Evolutionary conservation across 495 filamentous ascomycete genomes (phyloP).

Genomic region (Hypoxylon lienhwacheense): DNA sequence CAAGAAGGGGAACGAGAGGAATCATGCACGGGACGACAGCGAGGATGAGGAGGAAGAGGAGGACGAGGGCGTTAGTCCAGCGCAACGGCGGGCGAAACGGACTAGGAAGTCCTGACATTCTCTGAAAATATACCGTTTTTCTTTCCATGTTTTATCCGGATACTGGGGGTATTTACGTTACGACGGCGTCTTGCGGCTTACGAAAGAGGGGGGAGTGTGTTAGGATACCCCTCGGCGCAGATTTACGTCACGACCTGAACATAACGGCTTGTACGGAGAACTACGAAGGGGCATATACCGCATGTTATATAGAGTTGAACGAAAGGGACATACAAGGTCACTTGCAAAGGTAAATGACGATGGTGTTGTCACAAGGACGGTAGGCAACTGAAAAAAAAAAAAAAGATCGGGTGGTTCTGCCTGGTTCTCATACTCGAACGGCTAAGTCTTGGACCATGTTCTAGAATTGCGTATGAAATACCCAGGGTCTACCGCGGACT

Average conservation of each 20-base stretch:
- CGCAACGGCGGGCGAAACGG: conserved; percentile 30
- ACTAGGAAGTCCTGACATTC: conserved; percentile 27
- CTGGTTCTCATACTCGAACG: conserved; percentile 13
- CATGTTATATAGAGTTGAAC: conserved; percentile 18
- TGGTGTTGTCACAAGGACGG: conserved; percentile 6
- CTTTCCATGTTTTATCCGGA: conserved; percentile 1
- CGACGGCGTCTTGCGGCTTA: conserved; percentile 8
- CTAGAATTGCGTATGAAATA: conserved; percentile 24
- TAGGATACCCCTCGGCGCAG: conserved; percentile 2
- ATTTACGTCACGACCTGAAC: conserved; percentile 10
- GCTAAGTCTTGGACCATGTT: conserved; percentile 9
- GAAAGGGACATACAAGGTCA: conserved; percentile 13
- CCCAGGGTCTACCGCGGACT: conserved; percentile 10
- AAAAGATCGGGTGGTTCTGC: conserved; percentile 1
- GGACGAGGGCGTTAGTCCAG: conserved; percentile 32
- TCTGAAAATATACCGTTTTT: not conserved
- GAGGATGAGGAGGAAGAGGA: conserved; percentile 53
- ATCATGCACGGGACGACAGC: conserved; percentile 52
- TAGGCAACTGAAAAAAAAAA: conserved; percentile 2
- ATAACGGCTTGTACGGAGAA: conserved; percentile 28
- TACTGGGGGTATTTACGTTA: not conserved
- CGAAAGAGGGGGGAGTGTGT: conserved; percentile 7
- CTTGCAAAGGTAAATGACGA: conserved; percentile 6
- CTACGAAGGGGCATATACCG: conserved; percentile 18
- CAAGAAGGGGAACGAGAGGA: conserved; percentile 75